Evolutionary conservation across 2,329 filamentous ascomycete species (phyloP), one percentile per base, ranked within the genome.

Genomic region (Fusarium sp.): DNA sequence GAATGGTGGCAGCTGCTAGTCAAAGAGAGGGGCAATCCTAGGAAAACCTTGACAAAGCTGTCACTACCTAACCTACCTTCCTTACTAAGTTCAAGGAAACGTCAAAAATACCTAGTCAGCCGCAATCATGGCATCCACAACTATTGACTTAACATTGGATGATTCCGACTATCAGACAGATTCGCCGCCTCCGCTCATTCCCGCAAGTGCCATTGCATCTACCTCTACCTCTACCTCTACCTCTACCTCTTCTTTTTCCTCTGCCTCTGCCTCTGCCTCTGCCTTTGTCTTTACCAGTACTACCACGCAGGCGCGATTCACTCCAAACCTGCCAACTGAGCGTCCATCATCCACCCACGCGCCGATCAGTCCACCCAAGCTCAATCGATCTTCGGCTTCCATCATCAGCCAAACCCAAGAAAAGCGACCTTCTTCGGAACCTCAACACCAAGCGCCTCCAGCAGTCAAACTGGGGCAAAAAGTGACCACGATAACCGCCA

Each of bases 361-460:
- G 32, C 63, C 68, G 48, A 68, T 72, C 50, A 76, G 70, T 56
- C 72, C 73, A 11, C 70, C 71, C 21, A 70, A 61, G 3, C 47
- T 71, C 37, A 70, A 66, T 49, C 66, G 72, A 50, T 48, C 61
- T 21, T 39, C 39, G 21, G 32, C 47, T 32, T 51, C 37, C 48
- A 58, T 41, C 48, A 23, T 51, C 19, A 45, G 35, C 35, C 55
- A 53, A 31, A 45, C 29, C 35, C 55, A 53, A 31, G 33, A 32
- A n/a, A 39, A 47, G 35, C 38, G 44, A 19, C 21, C 23, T n/a
- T 49, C 42, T 17, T 23, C 25, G 43, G 63, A 56, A n/a, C 35
- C 46, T 21, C 29, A 35, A 36, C 53, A 39, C 11, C 48, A 33
- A 37, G 35, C 47, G 32, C 32, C 33, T 21, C 17, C 49, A 29